Base-by-base conservation (phyloP, 2,329 filamentous ascomycete species). In the Paraphoma sp. region DNA sequence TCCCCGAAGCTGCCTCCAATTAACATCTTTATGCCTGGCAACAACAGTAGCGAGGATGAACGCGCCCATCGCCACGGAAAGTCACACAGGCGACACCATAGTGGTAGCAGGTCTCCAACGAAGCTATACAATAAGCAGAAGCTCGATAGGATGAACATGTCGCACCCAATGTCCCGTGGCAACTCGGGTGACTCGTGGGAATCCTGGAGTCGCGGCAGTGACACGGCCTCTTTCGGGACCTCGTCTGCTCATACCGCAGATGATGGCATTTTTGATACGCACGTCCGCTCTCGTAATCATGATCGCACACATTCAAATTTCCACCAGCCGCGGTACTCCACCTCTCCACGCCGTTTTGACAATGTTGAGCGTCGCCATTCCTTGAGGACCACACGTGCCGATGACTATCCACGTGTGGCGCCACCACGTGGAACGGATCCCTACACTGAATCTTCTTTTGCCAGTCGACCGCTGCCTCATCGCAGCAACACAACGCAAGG, bases 31-130 rank as follows among this genome's bases (percentile, higher is more conserved):
- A 42, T 42, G 40, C 14, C 8, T 17, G 40, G 40, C 16, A 42
- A 50, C 28, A 18, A 30, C 14, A 50, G 48, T 28, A 50, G 48
- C 33, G 40, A 28, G 12, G 48, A 44, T 18, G 48, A 49, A n/a
- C 14, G 40, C 5, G 17, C 28, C 31, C 48, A 30, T 30, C 9
- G 11, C 11, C 46, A 41, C 18, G 23, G 29, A 4, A 43, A 43
- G 28, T 43, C 28, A 8, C 44, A 28, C 28, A 12, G 31, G 14
- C 44, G 29, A 46, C 23, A 28, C 6, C 9, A 31, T 28, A 46
- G 44, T 28, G 8, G 30, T 6, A 30, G 12, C n/a, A 33, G 8
- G 28, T 33, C 29, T 30, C 44, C 44, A 16, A 33, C 28, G 14
- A 33, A 14, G 2, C 14, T 6, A 14, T 46, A 46, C 44, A 46